These are phyloP conservation scores for Colletotrichum sp. DNA, from an alignment of 2,329 filamentous ascomycete species.

Conservation along the genomic window DNA sequence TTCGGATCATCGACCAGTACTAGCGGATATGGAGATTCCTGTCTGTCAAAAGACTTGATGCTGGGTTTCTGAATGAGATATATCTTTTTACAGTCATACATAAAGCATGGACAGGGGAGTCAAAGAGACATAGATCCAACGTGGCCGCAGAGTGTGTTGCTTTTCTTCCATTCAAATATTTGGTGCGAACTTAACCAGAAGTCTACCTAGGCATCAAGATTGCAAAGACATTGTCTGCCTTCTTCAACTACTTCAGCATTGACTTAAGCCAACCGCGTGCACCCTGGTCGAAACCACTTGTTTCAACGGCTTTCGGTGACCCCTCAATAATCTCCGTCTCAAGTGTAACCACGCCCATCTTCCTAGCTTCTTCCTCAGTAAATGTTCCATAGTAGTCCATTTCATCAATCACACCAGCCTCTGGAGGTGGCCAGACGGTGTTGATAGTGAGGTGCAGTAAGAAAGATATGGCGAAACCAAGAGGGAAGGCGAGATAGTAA, in stretches of 20 bases:
- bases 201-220: neutral
- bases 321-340: slow-evolving; percentile 1
- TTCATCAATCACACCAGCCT: neutral
- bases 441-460: slow-evolving; percentile 8
- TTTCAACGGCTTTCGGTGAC: neutral
- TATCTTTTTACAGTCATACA: neutral
- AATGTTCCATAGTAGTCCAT: slow-evolving; percentile 18
- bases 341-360: neutral
- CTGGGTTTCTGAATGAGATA: neutral
- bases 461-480: slow-evolving; percentile 14
- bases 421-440: slow-evolving; percentile 11
- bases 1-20: slow-evolving; percentile 71
- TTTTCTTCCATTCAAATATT: neutral
- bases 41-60: neutral
- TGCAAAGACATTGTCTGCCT: too few relatives aligned
- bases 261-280: neutral
- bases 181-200: neutral
- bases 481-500: slow-evolving; percentile 13
- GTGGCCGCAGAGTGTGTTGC: neutral
- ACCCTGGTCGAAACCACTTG: neutral
- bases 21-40: slow-evolving; percentile 60
- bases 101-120: neutral
- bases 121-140: neutral
- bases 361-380: slow-evolving; percentile 9
- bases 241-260: neutral